phyloP scores from a whole-genome alignment of 2,329 filamentous ascomycete species.

The Sporothrix pseudoabietina region DNA sequence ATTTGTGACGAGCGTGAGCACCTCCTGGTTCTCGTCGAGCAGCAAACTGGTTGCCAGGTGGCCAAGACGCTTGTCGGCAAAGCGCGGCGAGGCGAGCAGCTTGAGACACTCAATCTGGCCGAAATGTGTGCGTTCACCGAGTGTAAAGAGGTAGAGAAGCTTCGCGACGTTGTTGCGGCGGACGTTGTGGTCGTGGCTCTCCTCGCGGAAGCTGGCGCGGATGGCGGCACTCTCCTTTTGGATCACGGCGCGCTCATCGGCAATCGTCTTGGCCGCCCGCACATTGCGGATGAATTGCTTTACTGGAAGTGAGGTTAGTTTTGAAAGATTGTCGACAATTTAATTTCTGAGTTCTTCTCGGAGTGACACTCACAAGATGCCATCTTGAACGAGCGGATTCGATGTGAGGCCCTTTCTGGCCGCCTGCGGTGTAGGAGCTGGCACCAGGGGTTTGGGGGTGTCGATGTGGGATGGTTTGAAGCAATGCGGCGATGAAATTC shows the following conservation, averaged over 20 bases:
- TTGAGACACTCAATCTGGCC: constrained; percentile 99
- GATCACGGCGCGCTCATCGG: constrained; percentile 96
- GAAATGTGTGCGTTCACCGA: constrained; percentile 96
- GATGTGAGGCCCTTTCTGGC: constrained; percentile 28
- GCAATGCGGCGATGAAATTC: neutral
- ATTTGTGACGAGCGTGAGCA: constrained; percentile 94
- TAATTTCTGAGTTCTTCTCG: too few species aligned
- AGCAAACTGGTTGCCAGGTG: constrained; percentile 95
- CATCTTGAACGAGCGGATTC: constrained; percentile 30
- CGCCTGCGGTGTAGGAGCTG: constrained; percentile 14
- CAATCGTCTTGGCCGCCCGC: constrained; percentile 96
- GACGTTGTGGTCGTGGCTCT: constrained; percentile 87
- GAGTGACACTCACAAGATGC: constrained; percentile 33
- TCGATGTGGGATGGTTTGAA: neutral
- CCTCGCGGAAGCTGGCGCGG: constrained; percentile 94
- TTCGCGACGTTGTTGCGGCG: constrained; percentile 99
- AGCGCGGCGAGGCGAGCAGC: constrained; percentile 91
- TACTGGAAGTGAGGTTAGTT: constrained; percentile 58
- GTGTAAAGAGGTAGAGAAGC: constrained; percentile 94
- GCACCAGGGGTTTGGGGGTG: neutral
- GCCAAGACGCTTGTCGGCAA: constrained; percentile 94
- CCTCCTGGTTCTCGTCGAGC: constrained; percentile 97
- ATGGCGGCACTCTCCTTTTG: constrained; percentile 99
- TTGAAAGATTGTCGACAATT: too few species aligned
- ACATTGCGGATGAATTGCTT: constrained; percentile 99